phyloP scores from a whole-genome alignment of 2,329 filamentous ascomycete genomes.

The Orbilia quercus region DNA sequence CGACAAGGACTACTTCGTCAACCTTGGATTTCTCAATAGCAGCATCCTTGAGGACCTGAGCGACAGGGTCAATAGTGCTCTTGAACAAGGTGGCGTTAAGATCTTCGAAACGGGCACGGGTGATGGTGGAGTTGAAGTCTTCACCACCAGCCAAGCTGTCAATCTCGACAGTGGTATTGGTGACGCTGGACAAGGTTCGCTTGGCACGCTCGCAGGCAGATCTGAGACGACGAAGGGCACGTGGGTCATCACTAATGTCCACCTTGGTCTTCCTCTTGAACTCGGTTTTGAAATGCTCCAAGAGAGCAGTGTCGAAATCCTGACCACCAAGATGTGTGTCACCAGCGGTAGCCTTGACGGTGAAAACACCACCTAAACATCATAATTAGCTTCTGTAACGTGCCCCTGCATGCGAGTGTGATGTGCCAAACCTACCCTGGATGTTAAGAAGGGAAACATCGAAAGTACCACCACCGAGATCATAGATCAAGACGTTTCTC shows the following conservation, averaged over 20 bases:
- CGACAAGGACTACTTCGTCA: conserved; percentile 98
- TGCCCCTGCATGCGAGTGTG: neutral
- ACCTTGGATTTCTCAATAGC: conserved; percentile 87
- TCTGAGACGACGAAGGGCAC: conserved; percentile 93
- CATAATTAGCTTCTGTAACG: neutral
- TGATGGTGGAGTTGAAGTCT: conserved; percentile 97
- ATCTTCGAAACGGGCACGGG: conserved; percentile 98
- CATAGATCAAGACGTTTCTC: conserved; percentile 99
- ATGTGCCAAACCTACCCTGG: conserved; percentile 70
- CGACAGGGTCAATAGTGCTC: conserved; percentile 92
- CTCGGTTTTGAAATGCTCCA: conserved; percentile 97
- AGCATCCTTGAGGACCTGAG: conserved; percentile 96
- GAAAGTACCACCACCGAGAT: conserved; percentile 99
- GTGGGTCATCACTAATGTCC: conserved; percentile 81
- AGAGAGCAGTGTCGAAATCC: conserved; percentile 95
- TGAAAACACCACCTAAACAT: conserved; percentile 81
- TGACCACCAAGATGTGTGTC: conserved; percentile 96
- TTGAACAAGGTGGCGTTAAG: conserved; percentile 95
- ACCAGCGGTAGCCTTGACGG: conserved; percentile 97
- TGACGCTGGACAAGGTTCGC: conserved; percentile 96
- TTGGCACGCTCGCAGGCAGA: conserved; percentile 99
- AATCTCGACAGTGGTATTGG: conserved; percentile 97
- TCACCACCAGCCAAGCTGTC: conserved; percentile 98
- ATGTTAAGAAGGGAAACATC: conserved; percentile 99
- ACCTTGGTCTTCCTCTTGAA: conserved; percentile 83